Evolutionary conservation across 768 basidiomycete genomes (phyloP).

Genomic region (Phlebiopsis gigantea): DNA sequence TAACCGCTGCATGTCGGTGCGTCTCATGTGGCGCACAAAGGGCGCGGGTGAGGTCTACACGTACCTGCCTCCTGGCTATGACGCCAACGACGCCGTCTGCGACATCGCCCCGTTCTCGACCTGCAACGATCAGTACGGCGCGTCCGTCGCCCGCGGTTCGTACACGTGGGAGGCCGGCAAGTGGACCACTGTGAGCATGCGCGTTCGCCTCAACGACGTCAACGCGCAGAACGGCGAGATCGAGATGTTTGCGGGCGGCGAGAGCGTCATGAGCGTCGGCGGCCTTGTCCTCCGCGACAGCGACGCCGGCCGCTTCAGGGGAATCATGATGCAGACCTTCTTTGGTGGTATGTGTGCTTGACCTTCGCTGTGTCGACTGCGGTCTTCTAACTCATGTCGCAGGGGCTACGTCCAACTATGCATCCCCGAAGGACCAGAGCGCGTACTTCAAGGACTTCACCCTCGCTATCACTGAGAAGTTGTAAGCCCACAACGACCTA

Average conservation of each 20-base stretch:
- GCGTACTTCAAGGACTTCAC: slow-evolving; percentile 69
- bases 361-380: neutral
- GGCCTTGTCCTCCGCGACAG: slow-evolving; percentile 52
- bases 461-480: slow-evolving; percentile 46
- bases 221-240: slow-evolving; percentile 69
- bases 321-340: slow-evolving; percentile 76
- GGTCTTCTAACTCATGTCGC: no score
- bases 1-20: slow-evolving; percentile 53
- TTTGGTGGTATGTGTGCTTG: slow-evolving; percentile 46
- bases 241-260: slow-evolving; percentile 59
- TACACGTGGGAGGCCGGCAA: slow-evolving; percentile 30
- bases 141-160: slow-evolving; percentile 61
- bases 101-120: slow-evolving; percentile 39
- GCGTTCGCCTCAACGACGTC: slow-evolving; percentile 69
- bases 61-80: slow-evolving; percentile 49
- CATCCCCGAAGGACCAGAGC: slow-evolving; percentile 56
- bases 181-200: slow-evolving; percentile 32
- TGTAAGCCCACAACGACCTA: neutral
- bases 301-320: slow-evolving; percentile 47
- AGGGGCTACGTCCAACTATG: slow-evolving; percentile 46
- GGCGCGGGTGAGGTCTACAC: slow-evolving; percentile 67
- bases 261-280: slow-evolving; percentile 53
- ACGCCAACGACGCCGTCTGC: slow-evolving; percentile 45
- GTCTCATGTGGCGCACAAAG: slow-evolving; percentile 63
- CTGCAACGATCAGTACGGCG: slow-evolving; percentile 58